Evolutionary conservation across 257 asterid species (phyloP).

Genomic region (Solanum bukasovii): DNA sequence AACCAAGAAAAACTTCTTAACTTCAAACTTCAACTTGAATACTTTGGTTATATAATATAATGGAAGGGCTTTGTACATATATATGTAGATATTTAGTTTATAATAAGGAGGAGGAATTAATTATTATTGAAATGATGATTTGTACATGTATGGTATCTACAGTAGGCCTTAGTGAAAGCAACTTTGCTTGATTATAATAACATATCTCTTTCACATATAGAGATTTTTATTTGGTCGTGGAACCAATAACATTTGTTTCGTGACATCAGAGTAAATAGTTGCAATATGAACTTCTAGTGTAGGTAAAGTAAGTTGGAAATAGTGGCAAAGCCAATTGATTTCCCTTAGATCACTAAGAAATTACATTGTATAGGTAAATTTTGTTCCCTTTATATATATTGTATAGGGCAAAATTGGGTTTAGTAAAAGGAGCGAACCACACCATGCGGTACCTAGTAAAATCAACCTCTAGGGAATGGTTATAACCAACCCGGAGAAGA

Average conservation of each 20-base stretch:
- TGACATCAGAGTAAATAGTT: background rate
- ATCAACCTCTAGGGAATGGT: too few species aligned
- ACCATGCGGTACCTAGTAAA: background rate
- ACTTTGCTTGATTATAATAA: background rate
- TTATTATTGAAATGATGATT: background rate
- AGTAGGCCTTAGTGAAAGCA: background rate
- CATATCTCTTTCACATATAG: background rate
- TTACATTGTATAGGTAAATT: background rate
- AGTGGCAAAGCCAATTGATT: background rate
- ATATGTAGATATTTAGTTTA: background rate
- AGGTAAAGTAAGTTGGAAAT: background rate
- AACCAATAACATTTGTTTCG: background rate
- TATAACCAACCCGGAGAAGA: too few species aligned
- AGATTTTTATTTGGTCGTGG: background rate
- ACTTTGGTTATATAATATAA: background rate
- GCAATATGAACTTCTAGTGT: background rate
- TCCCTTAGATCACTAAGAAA: background rate
- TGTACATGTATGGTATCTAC: background rate
- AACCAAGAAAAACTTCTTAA: background rate
- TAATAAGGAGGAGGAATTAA: background rate
- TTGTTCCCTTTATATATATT: background rate
- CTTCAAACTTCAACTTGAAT: background rate
- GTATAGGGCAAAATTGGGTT: background rate
- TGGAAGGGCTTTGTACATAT: background rate
- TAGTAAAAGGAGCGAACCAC: background rate